Base-by-base conservation (phyloP, 2,329 filamentous ascomycete genomes). In the Hysterium pulicare region DNA sequence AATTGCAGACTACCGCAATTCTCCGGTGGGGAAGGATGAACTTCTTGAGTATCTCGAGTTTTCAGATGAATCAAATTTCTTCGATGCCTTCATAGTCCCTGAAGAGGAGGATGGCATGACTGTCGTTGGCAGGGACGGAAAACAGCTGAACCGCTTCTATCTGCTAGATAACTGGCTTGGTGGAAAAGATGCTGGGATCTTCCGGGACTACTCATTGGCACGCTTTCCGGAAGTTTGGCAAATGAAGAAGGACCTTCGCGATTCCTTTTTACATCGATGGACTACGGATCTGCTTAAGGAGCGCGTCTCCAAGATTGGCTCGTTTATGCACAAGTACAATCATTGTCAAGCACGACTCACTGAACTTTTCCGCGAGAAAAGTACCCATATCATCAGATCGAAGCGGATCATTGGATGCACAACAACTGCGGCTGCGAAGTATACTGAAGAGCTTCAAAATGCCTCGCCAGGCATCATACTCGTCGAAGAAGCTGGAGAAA, bases 401-500 rank as follows among this genome's bases (percentile, higher is more conserved):
- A 84, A 79, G 52, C 69, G 75, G 1, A 72, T 90, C 10, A 82
- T 90, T 33, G 83, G 74, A 0, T 87, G 82, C 48, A 90, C 86
- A 0, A 89, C 85, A 0, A 89, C 82, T 0, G 83, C 71, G 0
- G 84, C 84, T 0, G 82, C 86, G 0, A 87, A 74, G 62, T 76
- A 84, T 38, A 64, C 71, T 0, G 62, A 73, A 0, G 68, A 77
- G 1, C 72, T 89, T 7, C 72, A 72, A 4, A 67, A 72, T 1
- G 77, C 76, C 0, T 60, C 66, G 0, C 81, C 83, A 0, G 79
- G 81, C 1, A 69, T 86, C 2, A 62, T 87, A 1, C 56, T 90
- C 0, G 77, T 87, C 0, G 85, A 89, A 58, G 85, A 89, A 60
- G 85, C 84, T 0, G 85, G 83, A 1, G 84, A 89, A 48, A 85